Percentiles rank a stretch among this genome's conserved stretches.
phyloP scores from a whole-genome alignment of 148 eudicot genomes.

The Rhododendron williamsianum region DNA sequence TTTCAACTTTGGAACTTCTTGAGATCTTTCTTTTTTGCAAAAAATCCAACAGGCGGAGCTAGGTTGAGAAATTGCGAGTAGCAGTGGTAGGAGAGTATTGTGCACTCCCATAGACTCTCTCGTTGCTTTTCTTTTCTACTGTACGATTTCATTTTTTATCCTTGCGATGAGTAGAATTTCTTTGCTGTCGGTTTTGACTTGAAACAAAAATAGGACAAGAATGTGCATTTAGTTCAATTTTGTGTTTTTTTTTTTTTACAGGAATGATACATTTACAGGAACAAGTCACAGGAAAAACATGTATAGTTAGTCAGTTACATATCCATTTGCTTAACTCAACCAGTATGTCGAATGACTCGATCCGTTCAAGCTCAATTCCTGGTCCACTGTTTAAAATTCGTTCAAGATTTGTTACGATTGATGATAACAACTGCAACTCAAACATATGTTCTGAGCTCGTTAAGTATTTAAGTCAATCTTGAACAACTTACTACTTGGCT shows the following conservation, averaged over 20 bases:
- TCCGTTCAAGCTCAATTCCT: not conserved
- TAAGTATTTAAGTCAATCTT: not conserved
- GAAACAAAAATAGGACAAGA: not conserved
- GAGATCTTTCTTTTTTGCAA: not conserved
- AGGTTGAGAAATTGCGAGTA: not conserved
- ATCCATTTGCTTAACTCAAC: not conserved
- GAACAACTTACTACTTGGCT: not conserved
- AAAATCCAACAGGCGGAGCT: not conserved
- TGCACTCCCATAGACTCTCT: not conserved
- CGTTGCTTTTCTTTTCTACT: no score
- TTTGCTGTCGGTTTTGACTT: no score
- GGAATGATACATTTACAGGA: not conserved
- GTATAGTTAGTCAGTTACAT: not conserved
- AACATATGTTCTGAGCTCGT: not conserved
- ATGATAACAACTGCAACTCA: not conserved
- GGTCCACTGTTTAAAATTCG: no score
- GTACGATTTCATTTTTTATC: no score
- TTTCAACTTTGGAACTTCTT: not conserved
- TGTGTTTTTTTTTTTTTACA: no score
- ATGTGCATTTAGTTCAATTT: not conserved
- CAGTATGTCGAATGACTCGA: not conserved
- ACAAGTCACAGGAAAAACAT: not conserved
- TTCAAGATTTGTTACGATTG: not conserved
- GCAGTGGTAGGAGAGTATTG: not conserved
- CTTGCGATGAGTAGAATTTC: no score